Conservation (phyloP, 306 rosid genomes). For the Rosa persica region DNA sequence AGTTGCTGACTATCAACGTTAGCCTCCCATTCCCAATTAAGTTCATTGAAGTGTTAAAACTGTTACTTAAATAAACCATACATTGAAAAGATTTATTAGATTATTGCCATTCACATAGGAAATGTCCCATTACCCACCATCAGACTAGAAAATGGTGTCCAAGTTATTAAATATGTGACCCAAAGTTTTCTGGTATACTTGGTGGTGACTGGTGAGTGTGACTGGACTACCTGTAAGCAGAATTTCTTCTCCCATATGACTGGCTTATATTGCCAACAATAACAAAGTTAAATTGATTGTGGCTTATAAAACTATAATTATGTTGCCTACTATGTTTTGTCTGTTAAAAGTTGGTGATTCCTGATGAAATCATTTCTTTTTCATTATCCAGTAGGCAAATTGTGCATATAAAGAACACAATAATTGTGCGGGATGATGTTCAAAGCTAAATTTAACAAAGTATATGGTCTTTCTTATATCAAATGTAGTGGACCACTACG, state of each 20-base stretch:
- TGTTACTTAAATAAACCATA: background rate
- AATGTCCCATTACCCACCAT: constrained; percentile 24
- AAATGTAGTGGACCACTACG: constrained; percentile 38
- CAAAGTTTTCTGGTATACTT: background rate
- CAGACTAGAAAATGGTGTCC: constrained; percentile 21
- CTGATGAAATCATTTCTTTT: background rate
- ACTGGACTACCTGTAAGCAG: background rate
- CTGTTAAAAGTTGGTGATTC: constrained; percentile 10
- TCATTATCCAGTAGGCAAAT: constrained; percentile 10
- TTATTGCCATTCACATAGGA: background rate
- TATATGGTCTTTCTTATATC: background rate
- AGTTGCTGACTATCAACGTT: constrained; percentile 6
- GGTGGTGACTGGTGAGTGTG: constrained; percentile 8
- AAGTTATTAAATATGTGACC: background rate
- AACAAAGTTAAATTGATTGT: background rate
- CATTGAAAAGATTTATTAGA: background rate
- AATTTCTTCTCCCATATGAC: constrained; percentile 3
- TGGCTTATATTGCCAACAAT: constrained; percentile 2
- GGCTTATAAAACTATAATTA: background rate
- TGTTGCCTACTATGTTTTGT: constrained; percentile 8
- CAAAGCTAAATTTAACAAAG: background rate
- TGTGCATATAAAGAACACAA: background rate
- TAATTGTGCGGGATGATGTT: constrained; percentile 12
- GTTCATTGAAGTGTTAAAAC: background rate
- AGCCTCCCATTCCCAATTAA: constrained; percentile 3